Evolutionary conservation across 345 rosid species (phyloP).

Genomic region (Anastatica hierochuntica): DNA sequence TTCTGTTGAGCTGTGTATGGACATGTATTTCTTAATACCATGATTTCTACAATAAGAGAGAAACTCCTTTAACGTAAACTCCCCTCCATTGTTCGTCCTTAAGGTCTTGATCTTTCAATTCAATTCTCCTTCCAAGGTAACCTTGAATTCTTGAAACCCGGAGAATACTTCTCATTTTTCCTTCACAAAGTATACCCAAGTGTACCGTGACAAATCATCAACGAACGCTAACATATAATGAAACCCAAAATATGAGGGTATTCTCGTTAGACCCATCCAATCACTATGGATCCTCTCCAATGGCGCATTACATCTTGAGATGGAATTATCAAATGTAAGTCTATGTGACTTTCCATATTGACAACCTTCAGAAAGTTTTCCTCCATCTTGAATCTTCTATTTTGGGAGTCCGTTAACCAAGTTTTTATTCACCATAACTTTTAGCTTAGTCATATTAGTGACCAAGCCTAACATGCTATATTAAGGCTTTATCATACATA

Average conservation of each 20-base stretch:
- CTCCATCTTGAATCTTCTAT: not conserved
- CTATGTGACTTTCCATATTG: not conserved
- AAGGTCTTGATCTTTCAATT: too few relatives aligned
- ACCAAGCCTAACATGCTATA: not conserved
- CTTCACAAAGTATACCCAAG: too few relatives aligned
- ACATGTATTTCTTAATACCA: too few relatives aligned
- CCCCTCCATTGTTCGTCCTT: too few relatives aligned
- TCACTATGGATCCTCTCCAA: conserved; percentile 8
- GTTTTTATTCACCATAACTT: not conserved
- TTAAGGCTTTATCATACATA: not conserved
- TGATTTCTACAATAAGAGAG: too few relatives aligned
- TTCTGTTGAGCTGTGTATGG: too few relatives aligned
- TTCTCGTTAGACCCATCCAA: not conserved
- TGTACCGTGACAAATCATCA: conserved; percentile 7
- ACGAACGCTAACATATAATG: not conserved
- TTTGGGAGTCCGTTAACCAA: conserved; percentile 4
- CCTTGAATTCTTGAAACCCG: too few relatives aligned
- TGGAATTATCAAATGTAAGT: conserved; percentile 17
- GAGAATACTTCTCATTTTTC: too few relatives aligned
- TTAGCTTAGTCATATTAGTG: conserved; percentile 4
- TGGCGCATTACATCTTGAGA: not conserved
- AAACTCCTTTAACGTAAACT: too few relatives aligned
- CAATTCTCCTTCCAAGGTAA: too few relatives aligned
- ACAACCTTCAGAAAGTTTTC: too few relatives aligned
- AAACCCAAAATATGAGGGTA: not conserved